Evolutionary conservation across 352 stramenopile species (phyloP), one percentile per base, ranked within the genome.

Genomic region (Aphanomyces cochlioides): DNA sequence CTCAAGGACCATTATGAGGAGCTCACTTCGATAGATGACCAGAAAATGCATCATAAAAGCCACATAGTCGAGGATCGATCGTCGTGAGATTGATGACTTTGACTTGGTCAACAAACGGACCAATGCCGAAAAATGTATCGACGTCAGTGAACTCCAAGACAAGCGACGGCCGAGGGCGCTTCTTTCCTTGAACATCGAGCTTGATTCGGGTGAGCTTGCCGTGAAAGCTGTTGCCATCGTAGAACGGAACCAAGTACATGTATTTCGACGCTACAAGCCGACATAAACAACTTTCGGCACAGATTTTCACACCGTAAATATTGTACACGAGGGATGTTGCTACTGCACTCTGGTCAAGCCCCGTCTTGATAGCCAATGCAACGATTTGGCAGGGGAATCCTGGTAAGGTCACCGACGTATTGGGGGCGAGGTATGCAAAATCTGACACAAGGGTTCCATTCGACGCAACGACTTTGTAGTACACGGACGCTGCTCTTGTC

Each of bases 101-200:
- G 7, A 91, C 74, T 67, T 93, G 85, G 15, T 72, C 74, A 10
- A 67, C 36, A 73, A 90, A 93, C 13, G 85, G 85, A 0, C 85
- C 85, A 43, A 90, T 83, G 7, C 85, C 85, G 7, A 89, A 74
- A 0, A 57, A 67, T 0, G 84, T 84, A 8, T 90, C 80, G 64
- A 92, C 90, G 69, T 91, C 82, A 45, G 84, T 93, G 69, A 93
- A 90, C 54, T 93, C 85, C 47, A 84, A 82, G 40, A 90, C 91
- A 15, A 81, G 80, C 43, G 85, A 84, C 7, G 84, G 84, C 1
- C 85, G 81, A 40, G 85, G 84, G 0, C 84, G 80, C 54, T 93
- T 93, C 56, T 89, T 90, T 36, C 84, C 84, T 37, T 85, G 83
- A 28, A 90, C 78, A 45, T 92, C 85, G 1, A 93, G 72, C 66